Evolutionary conservation across 2,329 filamentous ascomycete species (phyloP).

Genomic region (Neonectria ditissima): DNA sequence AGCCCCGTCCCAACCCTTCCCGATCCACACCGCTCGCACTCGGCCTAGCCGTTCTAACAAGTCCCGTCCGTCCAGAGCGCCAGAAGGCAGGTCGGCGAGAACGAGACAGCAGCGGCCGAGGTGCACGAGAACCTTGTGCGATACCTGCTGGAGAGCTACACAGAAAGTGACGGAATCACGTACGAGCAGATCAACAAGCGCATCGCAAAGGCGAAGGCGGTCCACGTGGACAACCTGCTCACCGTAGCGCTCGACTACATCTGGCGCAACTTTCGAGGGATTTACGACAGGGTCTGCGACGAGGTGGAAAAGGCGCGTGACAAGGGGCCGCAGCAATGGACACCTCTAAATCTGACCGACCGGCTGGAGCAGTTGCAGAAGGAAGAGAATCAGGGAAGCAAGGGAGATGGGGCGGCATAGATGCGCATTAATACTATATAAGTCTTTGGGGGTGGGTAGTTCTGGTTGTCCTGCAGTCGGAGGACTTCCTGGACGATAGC

Average conservation of each 20-base stretch:
- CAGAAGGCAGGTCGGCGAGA: conserved; percentile 27
- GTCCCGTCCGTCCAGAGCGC: conserved; percentile 28
- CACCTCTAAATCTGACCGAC: conserved; percentile 33
- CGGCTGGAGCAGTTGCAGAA: conserved; percentile 35
- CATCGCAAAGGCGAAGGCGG: conserved; percentile 33
- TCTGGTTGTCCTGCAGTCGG: neutral
- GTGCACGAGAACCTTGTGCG: conserved; percentile 40
- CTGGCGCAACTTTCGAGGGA: conserved; percentile 37
- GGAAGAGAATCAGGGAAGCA: conserved; percentile 22
- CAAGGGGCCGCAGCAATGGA: conserved; percentile 36
- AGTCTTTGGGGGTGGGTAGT: neutral
- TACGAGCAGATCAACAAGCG: conserved; percentile 39
- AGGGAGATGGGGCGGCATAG: conserved; percentile 1
- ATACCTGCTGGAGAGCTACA: conserved; percentile 42
- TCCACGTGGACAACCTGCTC: conserved; percentile 39
- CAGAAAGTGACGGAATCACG: conserved; percentile 38
- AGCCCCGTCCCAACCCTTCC: neutral
- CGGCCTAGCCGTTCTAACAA: conserved; percentile 10
- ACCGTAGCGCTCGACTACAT: conserved; percentile 38
- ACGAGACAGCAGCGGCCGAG: conserved; percentile 35
- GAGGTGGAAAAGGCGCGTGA: conserved; percentile 36
- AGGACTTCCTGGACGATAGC: neutral
- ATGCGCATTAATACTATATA: neutral
- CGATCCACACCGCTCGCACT: neutral
- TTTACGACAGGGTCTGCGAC: conserved; percentile 37